These are phyloP conservation scores for Bacidia gigantensis DNA, from an alignment of 495 filamentous ascomycete species.

Conservation along the genomic window DNA sequence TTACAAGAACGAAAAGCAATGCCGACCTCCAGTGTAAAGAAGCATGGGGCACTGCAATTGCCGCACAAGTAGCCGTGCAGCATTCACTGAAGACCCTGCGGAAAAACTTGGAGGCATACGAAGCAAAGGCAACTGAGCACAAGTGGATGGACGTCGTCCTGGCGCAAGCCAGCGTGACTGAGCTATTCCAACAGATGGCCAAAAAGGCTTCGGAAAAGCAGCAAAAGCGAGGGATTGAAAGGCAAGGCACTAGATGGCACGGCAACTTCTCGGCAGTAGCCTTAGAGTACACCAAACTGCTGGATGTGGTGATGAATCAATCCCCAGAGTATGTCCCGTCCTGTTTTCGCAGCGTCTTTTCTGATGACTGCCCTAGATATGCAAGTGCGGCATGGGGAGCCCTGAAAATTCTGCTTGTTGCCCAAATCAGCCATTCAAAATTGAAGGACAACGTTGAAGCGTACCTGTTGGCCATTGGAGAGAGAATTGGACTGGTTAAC, in stretches of 20 bases:
- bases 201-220: background rate
- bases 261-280: slow-evolving; percentile 11
- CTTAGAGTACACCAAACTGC: slow-evolving; percentile 13
- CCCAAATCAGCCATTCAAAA: slow-evolving; percentile 11
- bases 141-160: slow-evolving; percentile 9
- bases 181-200: background rate
- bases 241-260: background rate
- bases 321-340: slow-evolving; percentile 11
- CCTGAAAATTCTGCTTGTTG: slow-evolving; percentile 13
- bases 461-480: slow-evolving; percentile 8
- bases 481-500: slow-evolving; percentile 12
- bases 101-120: slow-evolving; percentile 9
- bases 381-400: slow-evolving; percentile 7
- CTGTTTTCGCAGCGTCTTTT: no score
- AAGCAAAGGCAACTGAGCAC: slow-evolving; percentile 8
- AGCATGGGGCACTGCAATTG: background rate
- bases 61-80: slow-evolving; percentile 7
- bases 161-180: slow-evolving; percentile 5
- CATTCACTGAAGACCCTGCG: slow-evolving; percentile 4
- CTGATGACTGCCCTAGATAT: no score
- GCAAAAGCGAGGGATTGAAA: slow-evolving; percentile 4
- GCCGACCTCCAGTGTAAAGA: background rate
- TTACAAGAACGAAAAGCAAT: background rate
- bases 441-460: slow-evolving; percentile 12
- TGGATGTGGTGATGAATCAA: slow-evolving; percentile 13